Conservation (phyloP, 2,329 filamentous ascomycete genomes). For the Curvularia lunata region DNA sequence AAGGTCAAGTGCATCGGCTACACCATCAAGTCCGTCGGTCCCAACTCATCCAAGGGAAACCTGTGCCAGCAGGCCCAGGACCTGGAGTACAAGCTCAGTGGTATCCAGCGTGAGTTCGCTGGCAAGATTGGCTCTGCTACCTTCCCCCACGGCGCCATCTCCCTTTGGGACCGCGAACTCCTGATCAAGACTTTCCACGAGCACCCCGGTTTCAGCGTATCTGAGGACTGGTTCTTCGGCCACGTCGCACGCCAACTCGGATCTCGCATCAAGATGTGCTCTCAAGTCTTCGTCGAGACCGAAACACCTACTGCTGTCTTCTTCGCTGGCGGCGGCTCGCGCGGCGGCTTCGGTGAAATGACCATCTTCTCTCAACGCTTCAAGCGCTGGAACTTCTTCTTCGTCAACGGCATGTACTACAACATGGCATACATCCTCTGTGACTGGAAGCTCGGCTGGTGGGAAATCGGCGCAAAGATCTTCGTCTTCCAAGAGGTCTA, state of each 20-base stretch:
- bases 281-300: slow-evolving; percentile 59
- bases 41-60: slow-evolving; percentile 42
- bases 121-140: slow-evolving; percentile 56
- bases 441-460: slow-evolving; percentile 57
- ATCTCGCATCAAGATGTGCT: slow-evolving; percentile 57
- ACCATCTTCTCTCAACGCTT: slow-evolving; percentile 61
- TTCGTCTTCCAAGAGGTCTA: slow-evolving; percentile 59
- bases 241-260: slow-evolving; percentile 55
- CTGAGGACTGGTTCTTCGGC: slow-evolving; percentile 62
- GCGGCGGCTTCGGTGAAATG: slow-evolving; percentile 61
- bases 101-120: slow-evolving; percentile 54
- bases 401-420: slow-evolving; percentile 57
- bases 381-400: slow-evolving; percentile 61
- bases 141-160: slow-evolving; percentile 60
- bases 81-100: slow-evolving; percentile 60
- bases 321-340: slow-evolving; percentile 47
- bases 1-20: slow-evolving; percentile 53
- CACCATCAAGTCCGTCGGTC: slow-evolving; percentile 56
- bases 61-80: slow-evolving; percentile 54
- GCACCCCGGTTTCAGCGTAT: slow-evolving; percentile 59
- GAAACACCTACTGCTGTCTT: slow-evolving; percentile 57
- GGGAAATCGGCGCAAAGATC: slow-evolving; percentile 58
- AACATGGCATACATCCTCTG: slow-evolving; percentile 56
- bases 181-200: slow-evolving; percentile 55
- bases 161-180: slow-evolving; percentile 57